Evolutionary conservation across 106 monocot species (phyloP), one percentile per base, ranked within the genome.

Genomic region (Apostasia ramifera): DNA sequence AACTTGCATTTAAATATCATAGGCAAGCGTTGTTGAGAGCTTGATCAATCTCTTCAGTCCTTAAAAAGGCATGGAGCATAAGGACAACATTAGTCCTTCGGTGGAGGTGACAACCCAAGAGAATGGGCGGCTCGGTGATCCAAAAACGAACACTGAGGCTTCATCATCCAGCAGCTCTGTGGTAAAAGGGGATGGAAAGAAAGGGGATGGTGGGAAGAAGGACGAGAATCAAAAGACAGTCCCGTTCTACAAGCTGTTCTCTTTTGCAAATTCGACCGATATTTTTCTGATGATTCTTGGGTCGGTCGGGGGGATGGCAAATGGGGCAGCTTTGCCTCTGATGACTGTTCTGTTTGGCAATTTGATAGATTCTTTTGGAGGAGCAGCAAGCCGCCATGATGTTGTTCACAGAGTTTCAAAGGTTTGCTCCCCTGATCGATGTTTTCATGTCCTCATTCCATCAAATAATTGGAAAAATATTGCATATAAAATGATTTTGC

Each of bases 211-310:
- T 10, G 10, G 10, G 47, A 5, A 55, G 47, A 5, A 62, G 45
- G 38, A 61, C 39, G 10, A 64, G n/a, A 50, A 5, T 40, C 37
- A 66, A 49, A 2, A 51, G 8, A 50, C 26, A 10, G 66, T 82
- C n/a, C 74, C 82, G 12, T 78, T 82, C 59, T 66, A 79, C 70
- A 79, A 71, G 49, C 48, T 83, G 67, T 83, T 83, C 50, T 39
- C 79, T 4, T 83, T 75, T 40, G 83, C 83, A 45, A 79, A 83
- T 58, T 68, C 75, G 4, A 63, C 42, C 44, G 83, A 83, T 68
- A 4, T 57, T 14, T 3, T 75, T 44, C 46, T 83, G 79, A 83
- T 83, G 83, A 11, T 58, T 26, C 47, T 79, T 11, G 83, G 83
- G 3, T 55, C 79, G 7, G 44, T 57, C 1, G 83, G 75, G 12